phyloP scores from a whole-genome alignment of 371 early-diverging fungal species.

The Mucor plumbeus region DNA sequence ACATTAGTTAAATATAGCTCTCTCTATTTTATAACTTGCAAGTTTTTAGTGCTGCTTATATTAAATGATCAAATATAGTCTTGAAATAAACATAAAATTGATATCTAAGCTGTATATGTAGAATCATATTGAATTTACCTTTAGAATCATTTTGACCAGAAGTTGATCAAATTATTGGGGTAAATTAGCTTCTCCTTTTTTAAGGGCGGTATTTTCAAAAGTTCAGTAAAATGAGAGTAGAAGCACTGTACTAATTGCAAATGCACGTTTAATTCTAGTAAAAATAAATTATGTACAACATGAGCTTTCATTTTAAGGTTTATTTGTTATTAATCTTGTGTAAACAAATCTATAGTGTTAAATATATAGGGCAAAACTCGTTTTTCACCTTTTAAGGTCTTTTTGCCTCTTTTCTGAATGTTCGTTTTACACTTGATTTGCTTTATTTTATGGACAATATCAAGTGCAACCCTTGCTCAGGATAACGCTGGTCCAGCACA shows the following conservation, averaged over 20 bases:
- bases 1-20: too few relatives aligned
- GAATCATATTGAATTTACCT: too few relatives aligned
- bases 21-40: too few relatives aligned
- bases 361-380: not conserved
- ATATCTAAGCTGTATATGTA: too few relatives aligned
- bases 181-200: too few relatives aligned
- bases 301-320: not conserved
- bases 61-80: too few relatives aligned
- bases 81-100: too few relatives aligned
- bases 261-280: not conserved
- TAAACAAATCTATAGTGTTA: not conserved
- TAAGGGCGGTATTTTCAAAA: not conserved
- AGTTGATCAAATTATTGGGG: too few relatives aligned
- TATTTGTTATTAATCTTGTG: constrained; percentile 6
- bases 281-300: not conserved
- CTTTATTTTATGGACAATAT: not conserved
- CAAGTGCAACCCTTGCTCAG: not conserved
- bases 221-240: too few relatives aligned
- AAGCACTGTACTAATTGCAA: not conserved
- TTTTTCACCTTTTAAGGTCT: not conserved
- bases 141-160: too few relatives aligned
- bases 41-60: too few relatives aligned
- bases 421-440: not conserved
- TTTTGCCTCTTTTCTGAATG: not conserved
- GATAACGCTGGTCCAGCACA: constrained; percentile 22